A percentile compares a stretch with the other conserved stretches of the same genome.
Conservation (phyloP, 208 protist species). For the Giardia muris region DNA sequence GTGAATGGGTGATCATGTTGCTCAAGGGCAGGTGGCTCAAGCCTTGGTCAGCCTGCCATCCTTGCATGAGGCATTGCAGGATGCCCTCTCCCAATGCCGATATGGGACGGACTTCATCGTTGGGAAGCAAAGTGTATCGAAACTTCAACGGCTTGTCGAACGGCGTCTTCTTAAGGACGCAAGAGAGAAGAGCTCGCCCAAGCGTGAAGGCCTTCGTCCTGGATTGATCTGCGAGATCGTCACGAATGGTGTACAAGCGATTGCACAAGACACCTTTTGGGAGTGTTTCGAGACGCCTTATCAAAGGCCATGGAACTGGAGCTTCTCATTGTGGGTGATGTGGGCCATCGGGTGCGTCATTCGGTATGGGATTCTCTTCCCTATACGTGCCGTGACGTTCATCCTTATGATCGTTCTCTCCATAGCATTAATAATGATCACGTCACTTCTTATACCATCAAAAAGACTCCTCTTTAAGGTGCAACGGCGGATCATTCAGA, state of each 20-base stretch:
- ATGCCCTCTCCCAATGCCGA: neutral
- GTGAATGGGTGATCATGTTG: too few species aligned
- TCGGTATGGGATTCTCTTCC: constrained; percentile 35
- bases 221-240: neutral
- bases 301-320: neutral
- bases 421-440: neutral
- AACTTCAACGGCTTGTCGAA: neutral
- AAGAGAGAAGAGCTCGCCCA: neutral
- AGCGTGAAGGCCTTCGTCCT: neutral
- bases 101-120: neutral
- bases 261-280: constrained; percentile 1
- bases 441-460: constrained; percentile 18
- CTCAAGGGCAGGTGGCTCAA: too few species aligned
- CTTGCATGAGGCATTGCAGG: neutral
- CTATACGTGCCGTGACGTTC: constrained; percentile 33
- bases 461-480: neutral
- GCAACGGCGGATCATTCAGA: constrained; percentile 16
- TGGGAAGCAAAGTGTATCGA: neutral
- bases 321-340: constrained; percentile 6
- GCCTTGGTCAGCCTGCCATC: too few species aligned
- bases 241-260: neutral
- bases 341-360: constrained; percentile 25
- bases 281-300: constrained; percentile 10
- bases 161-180: neutral
- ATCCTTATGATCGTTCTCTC: constrained; percentile 23